Base-by-base conservation (phyloP, 139 green algal genomes). In the Yamagishiella unicocca region DNA sequence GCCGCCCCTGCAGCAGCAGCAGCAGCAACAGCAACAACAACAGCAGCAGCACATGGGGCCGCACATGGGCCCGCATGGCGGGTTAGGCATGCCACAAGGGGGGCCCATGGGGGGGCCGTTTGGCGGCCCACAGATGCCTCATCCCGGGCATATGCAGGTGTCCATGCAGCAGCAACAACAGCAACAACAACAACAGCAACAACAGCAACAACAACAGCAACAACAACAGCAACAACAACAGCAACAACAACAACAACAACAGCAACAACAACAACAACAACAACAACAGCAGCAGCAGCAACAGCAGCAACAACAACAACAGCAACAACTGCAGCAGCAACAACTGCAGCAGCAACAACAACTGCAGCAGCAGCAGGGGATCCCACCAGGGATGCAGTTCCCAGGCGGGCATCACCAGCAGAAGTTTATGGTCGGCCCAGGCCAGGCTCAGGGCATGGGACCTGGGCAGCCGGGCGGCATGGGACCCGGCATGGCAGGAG, bases 251-350 rank as follows among this genome's bases (percentile, higher is more conserved):
- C 8, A 27, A 10, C 33, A 5, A 19, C 67, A 25, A 14, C 35
- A 75, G 25, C 70, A 78, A 24, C 70, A 78, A 24, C 71, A 82
- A 22, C 19, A 17, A 14, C 29, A 25, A 24, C 67, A 45, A 22
- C 67, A 45, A 19, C 67, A 31, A 8, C 67, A 50, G 35, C 8
- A 27, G 42, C 79, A 61, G 79, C 79, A 33, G 9, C 45, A 19
- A n/a, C 46, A 35, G 31, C 74, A 25, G 25, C 21, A 40, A 22
- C 42, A 61, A 45, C 76, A 72, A 37, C 54, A 55, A 22, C 54
- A 55, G 38, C 54, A 72, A 33, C 76, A 83, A 22, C 76, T 76
- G n/a, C 42, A 33, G 8, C 71, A 78, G 42, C 71, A 82, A 22
- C 19, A 17, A 14, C 29, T 24, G 29, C 67, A 45, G 35, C 67